Conservation (phyloP, 1,284 basidiomycete genomes). For the Naganishia cerealis region DNA sequence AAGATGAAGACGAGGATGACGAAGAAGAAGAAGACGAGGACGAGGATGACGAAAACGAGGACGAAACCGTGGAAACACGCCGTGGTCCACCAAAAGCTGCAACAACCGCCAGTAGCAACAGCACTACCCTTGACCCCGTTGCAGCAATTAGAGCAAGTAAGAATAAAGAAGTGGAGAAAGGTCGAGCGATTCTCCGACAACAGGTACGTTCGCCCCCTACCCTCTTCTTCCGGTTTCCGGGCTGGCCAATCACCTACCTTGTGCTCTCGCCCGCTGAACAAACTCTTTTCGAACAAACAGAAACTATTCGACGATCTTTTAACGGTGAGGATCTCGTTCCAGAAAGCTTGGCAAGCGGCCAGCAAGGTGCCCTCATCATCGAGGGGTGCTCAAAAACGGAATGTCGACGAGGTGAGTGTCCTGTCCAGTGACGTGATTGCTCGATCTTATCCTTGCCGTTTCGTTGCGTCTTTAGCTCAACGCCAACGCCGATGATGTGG, state of each 20-base stretch:
- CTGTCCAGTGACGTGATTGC: background rate
- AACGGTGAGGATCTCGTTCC: constrained; percentile 81
- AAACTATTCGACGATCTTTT: constrained; percentile 78
- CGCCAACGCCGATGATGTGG: constrained; percentile 38
- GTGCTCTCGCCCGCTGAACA: background rate
- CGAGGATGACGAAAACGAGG: constrained; percentile 55
- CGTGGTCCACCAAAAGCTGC: constrained; percentile 27
- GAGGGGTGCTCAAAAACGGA: constrained; percentile 29
- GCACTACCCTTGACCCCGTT: constrained; percentile 55
- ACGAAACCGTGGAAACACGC: constrained; percentile 45
- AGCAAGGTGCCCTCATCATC: constrained; percentile 63
- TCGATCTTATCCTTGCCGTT: background rate
- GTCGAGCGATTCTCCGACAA: constrained; percentile 76
- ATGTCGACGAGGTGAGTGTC: constrained; percentile 22
- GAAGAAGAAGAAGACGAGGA: constrained; percentile 55
- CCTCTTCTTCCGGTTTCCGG: background rate
- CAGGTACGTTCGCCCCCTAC: constrained; percentile 61
- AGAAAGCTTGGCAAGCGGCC: constrained; percentile 69
- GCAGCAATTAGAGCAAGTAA: constrained; percentile 47
- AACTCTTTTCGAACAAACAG: constrained; percentile 54
- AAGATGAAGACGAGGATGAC: constrained; percentile 46
- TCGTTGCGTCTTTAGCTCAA: background rate
- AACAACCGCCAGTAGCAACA: constrained; percentile 22
- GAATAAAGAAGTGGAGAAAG: constrained; percentile 61
- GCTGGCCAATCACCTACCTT: background rate